phyloP scores from a whole-genome alignment of 768 basidiomycete genomes.

The Naematelia encephala region DNA sequence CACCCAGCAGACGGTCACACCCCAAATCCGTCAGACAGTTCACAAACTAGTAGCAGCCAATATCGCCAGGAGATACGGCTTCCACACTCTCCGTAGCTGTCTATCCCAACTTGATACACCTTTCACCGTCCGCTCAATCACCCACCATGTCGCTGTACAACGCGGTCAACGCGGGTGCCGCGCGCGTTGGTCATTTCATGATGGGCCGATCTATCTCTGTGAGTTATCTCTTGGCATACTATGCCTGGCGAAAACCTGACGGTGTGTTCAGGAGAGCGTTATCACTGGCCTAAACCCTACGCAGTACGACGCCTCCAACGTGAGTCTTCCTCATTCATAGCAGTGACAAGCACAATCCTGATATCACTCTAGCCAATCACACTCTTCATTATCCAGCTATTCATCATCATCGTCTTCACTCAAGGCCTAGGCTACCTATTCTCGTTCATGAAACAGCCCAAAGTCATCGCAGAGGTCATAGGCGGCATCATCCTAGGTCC shows the following conservation, averaged over 20 bases:
- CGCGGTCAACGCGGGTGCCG: neutral
- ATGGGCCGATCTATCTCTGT: conserved; percentile 11
- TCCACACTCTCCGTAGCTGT: too few relatives aligned
- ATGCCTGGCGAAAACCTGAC: neutral
- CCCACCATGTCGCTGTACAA: neutral
- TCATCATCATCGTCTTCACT: conserved; percentile 75
- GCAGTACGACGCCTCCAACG: conserved; percentile 62
- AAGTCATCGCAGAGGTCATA: conserved; percentile 90
- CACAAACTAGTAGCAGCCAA: too few relatives aligned
- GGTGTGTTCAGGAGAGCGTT: conserved; percentile 52
- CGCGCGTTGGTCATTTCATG: neutral
- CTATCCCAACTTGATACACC: too few relatives aligned
- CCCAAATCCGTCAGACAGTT: too few relatives aligned
- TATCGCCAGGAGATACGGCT: too few relatives aligned
- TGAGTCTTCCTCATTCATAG: conserved; percentile 66
- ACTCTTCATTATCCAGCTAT: conserved; percentile 54
- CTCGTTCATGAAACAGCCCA: conserved; percentile 72
- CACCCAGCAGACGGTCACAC: too few relatives aligned
- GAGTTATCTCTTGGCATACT: neutral
- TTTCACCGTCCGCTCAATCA: neutral
- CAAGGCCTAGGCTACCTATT: conserved; percentile 68
- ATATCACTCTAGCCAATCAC: conserved; percentile 44
- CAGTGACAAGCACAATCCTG: conserved; percentile 72
- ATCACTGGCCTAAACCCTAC: conserved; percentile 73
- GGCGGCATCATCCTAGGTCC: conserved; percentile 80